phyloP scores from a whole-genome alignment of 1,284 basidiomycete genomes.

The Neonothopanus nambi region DNA sequence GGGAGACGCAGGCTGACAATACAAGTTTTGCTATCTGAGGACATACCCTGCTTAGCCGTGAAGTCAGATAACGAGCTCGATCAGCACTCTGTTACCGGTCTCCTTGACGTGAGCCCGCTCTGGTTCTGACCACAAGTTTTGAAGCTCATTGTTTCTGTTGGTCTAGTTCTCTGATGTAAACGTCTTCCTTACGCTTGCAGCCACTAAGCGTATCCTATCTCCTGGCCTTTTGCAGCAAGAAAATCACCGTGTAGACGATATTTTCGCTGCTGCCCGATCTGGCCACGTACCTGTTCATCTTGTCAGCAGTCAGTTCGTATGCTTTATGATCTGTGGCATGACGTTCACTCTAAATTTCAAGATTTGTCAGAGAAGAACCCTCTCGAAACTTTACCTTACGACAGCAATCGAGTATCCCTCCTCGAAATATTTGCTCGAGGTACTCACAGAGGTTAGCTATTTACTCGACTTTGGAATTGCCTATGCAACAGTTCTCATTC shows the following conservation, averaged over 20 bases:
- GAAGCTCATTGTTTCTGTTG: too few species aligned
- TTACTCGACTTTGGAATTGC: too few species aligned
- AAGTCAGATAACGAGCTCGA: too few species aligned
- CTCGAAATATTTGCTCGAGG: slow-evolving; percentile 68
- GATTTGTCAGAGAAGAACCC: slow-evolving; percentile 83
- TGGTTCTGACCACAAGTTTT: neutral
- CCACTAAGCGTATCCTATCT: slow-evolving; percentile 66
- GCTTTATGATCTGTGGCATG: neutral
- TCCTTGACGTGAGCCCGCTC: slow-evolving; percentile 66
- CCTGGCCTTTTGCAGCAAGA: slow-evolving; percentile 57
- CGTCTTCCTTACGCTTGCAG: slow-evolving; percentile 77
- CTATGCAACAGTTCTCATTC: slow-evolving; percentile 55
- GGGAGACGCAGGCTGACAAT: too few species aligned
- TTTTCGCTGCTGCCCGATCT: slow-evolving; percentile 68
- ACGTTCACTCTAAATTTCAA: slow-evolving; percentile 27
- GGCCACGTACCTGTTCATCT: slow-evolving; percentile 71
- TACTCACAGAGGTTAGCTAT: slow-evolving; percentile 59
- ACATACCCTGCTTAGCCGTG: slow-evolving; percentile 64
- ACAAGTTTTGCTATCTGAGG: slow-evolving; percentile 60
- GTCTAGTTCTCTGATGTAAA: slow-evolving; percentile 81
- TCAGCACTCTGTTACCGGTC: slow-evolving; percentile 44
- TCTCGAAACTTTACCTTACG: slow-evolving; percentile 58
- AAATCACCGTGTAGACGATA: slow-evolving; percentile 60
- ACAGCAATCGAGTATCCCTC: slow-evolving; percentile 62
- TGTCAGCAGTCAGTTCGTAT: slow-evolving; percentile 66